Base-by-base conservation (phyloP, 2,329 filamentous ascomycete species). In the Aspergillus neoniger region DNA sequence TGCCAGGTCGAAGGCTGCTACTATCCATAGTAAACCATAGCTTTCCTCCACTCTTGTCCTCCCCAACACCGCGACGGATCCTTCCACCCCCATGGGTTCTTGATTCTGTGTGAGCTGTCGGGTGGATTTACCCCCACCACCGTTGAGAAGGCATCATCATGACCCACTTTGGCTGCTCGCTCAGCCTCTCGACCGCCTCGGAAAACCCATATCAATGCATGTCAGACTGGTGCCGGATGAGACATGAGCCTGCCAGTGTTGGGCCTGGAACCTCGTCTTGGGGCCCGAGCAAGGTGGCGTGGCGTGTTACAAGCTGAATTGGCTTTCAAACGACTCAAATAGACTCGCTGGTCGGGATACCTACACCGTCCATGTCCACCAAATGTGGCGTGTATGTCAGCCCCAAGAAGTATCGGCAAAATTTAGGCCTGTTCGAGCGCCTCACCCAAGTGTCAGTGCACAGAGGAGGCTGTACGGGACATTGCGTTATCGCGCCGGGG, bases 271-370 rank as follows among this genome's bases (percentile, higher is more conserved):
- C 41, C 53, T 43, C 10, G n/a, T 7, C 25, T 55, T 39, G 53
- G 36, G 53, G 53, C 53, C 53, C 53, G 53, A 55, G 53, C 53
- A 44, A 36, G 23, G 53, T 55, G 53, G 53, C 53, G 53, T 44
- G 53, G 53, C 17, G 9, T 17, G 4, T 25, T 44, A 14, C 21
- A 23, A 55, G 39, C 53, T 55, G 53, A 55, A 30, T 28, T 53
- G 8, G 50, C 28, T 38, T 52, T 15, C 50, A 23, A 23, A 2
- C 32, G 32, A 14, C 32, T 15, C 21, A 19, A 23, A 49, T 12
- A 6, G 23, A n/a, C 15, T 36, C 6, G 25, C 15, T 55, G 39
- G 39, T 12, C 21, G 19, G 43, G n/a, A 41, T 43, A 44, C 41
- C 10, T 9, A 55, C 53, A 21, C 17, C 39, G 9, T 43, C 21